These are phyloP conservation scores for Rhodotorula sp. DNA, from an alignment of 1,284 basidiomycete species.

Conservation along the genomic window DNA sequence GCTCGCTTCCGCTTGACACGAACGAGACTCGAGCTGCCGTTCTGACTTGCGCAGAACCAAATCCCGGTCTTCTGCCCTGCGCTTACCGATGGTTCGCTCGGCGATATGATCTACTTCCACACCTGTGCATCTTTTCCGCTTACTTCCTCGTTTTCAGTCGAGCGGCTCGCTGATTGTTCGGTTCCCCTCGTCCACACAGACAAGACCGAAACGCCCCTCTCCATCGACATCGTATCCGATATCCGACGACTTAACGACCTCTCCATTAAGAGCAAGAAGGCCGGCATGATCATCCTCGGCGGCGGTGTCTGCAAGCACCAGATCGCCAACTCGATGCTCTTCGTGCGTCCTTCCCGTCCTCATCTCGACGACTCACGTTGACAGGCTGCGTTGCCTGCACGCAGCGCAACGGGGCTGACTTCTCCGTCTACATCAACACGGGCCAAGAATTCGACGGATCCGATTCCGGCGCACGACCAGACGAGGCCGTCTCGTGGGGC, in stretches of 20 bases:
- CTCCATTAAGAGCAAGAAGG: constrained; percentile 81
- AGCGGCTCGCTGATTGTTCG: no score
- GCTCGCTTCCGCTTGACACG: constrained; percentile 19
- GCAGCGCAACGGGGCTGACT: constrained; percentile 96
- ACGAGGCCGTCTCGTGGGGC: constrained; percentile 99
- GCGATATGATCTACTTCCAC: constrained; percentile 99
- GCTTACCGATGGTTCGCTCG: constrained; percentile 93
- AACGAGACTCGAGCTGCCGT: background rate
- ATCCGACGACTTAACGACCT: constrained; percentile 90
- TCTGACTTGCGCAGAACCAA: constrained; percentile 66
- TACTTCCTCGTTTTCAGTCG: background rate
- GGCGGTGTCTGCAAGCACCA: constrained; percentile 99
- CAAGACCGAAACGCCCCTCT: constrained; percentile 68
- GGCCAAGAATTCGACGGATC: constrained; percentile 99
- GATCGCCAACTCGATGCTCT: constrained; percentile 98
- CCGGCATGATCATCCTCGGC: constrained; percentile 97
- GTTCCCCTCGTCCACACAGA: constrained; percentile 46
- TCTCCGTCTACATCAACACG: constrained; percentile 96
- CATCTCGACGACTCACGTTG: background rate
- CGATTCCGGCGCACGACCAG: constrained; percentile 85
- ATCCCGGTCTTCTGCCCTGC: constrained; percentile 99
- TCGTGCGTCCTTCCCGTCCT: constrained; percentile 58
- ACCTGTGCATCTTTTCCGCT: constrained; percentile 55
- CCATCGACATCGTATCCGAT: constrained; percentile 91
- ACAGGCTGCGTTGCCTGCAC: background rate